These are phyloP conservation scores for Diaporthe velutina DNA, from an alignment of 2,329 filamentous ascomycete species.

Conservation along the genomic window DNA sequence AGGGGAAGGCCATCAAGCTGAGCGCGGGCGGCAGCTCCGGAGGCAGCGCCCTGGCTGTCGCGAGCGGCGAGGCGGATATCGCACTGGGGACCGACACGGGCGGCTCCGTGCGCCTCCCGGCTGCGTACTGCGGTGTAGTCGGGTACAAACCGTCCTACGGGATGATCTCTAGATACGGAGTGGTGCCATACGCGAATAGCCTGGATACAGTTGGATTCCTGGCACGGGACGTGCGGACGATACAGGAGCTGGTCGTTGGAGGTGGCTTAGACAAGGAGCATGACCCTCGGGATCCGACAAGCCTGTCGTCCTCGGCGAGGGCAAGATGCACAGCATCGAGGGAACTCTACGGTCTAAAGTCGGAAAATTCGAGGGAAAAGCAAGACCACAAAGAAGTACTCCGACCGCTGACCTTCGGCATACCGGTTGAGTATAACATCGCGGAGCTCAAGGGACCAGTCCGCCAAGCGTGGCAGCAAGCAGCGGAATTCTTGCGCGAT, in stretches of 20 bases:
- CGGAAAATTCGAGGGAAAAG: conserved; percentile 35
- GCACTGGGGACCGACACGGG: conserved; percentile 95
- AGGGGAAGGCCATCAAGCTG: conserved; percentile 48
- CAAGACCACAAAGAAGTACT: conserved; percentile 44
- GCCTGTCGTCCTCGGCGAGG: conserved; percentile 69
- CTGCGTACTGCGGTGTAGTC: conserved; percentile 85
- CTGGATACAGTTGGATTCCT: conserved; percentile 90
- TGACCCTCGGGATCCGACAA: conserved; percentile 83
- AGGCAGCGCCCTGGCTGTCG: conserved; percentile 90
- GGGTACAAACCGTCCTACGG: conserved; percentile 96
- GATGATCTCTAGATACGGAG: conserved; percentile 85
- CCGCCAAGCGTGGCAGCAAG: conserved; percentile 75
- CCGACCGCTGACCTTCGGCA: conserved; percentile 62
- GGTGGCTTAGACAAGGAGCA: conserved; percentile 62
- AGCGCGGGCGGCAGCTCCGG: conserved; percentile 93
- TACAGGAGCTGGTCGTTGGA: conserved; percentile 67
- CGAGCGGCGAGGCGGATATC: conserved; percentile 66
- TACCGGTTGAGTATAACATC: conserved; percentile 88
- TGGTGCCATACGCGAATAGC: conserved; percentile 93
- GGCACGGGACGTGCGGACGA: conserved; percentile 64
- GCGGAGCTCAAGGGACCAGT: conserved; percentile 80
- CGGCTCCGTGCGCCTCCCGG: conserved; percentile 87
- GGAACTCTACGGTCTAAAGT: conserved; percentile 43
- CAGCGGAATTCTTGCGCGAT: conserved; percentile 69
- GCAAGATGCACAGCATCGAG: conserved; percentile 54